A percentile compares a stretch with the other conserved stretches of the same genome.
Conservation (phyloP, 164 flowering plant species). For the Amborella trichopoda region DNA sequence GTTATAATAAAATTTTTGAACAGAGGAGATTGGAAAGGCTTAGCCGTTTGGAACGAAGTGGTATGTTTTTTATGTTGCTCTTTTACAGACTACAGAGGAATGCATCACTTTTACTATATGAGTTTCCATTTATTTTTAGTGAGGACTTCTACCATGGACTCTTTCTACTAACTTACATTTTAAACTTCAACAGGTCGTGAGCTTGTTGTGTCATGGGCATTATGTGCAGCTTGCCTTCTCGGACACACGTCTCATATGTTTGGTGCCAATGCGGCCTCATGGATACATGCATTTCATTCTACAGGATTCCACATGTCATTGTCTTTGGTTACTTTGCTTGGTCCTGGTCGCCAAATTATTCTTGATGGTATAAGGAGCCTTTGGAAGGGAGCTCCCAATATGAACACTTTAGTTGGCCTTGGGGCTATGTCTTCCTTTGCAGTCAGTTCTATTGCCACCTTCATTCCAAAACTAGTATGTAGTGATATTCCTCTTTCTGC, state of each 20-base stretch:
- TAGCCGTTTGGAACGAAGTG: slow-evolving; percentile 65
- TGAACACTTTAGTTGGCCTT: slow-evolving; percentile 99
- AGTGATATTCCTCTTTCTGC: not conserved
- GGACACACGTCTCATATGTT: slow-evolving; percentile 86
- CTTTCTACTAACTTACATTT: not conserved
- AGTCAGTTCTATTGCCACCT: slow-evolving; percentile 82
- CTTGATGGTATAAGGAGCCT: slow-evolving; percentile 83
- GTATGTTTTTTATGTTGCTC: slow-evolving; percentile 16
- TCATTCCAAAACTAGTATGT: slow-evolving; percentile 78
- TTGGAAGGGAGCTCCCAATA: slow-evolving; percentile 78
- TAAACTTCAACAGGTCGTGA: slow-evolving; percentile 55
- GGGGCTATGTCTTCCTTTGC: slow-evolving; percentile 94
- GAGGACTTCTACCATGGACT: not conserved
- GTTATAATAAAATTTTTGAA: slow-evolving; percentile 54
- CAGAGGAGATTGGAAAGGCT: slow-evolving; percentile 78
- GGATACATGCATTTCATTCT: slow-evolving; percentile 85
- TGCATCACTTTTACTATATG: too few species aligned
- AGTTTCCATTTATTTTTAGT: not conserved
- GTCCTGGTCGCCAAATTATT: slow-evolving; percentile 89
- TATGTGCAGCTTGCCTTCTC: slow-evolving; percentile 86
- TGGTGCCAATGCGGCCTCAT: slow-evolving; percentile 61
- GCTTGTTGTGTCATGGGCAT: slow-evolving; percentile 93
- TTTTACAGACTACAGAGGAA: too few species aligned
- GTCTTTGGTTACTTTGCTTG: slow-evolving; percentile 84
- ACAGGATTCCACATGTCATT: slow-evolving; percentile 82